Conservation (phyloP, 495 filamentous ascomycete genomes). For the Tuber umbilicatum region DNA sequence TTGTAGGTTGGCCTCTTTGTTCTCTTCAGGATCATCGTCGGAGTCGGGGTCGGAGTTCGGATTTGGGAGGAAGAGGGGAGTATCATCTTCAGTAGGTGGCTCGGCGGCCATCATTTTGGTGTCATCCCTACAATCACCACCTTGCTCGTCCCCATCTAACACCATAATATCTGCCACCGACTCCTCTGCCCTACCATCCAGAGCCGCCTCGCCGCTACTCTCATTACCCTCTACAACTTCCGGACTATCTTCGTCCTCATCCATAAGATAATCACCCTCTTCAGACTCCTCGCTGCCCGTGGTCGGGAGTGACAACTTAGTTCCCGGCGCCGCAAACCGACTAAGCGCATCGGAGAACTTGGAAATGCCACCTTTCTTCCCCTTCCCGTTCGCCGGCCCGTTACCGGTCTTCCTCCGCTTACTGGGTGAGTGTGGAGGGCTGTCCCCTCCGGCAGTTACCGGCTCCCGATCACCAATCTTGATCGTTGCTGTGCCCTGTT, state of each 20-base stretch:
- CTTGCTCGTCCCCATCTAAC: slow-evolving; percentile 10
- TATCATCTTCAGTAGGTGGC: background rate
- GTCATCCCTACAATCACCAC: background rate
- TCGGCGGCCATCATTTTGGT: background rate
- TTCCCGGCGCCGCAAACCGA: slow-evolving; percentile 67
- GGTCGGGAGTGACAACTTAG: slow-evolving; percentile 44
- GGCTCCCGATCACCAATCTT: slow-evolving; percentile 71
- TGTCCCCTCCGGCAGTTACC: slow-evolving; percentile 48
- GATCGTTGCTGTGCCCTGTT: slow-evolving; percentile 74
- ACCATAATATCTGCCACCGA: slow-evolving; percentile 17
- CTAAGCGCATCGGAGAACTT: slow-evolving; percentile 53
- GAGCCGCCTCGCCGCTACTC: slow-evolving; percentile 33
- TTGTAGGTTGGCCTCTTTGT: slow-evolving; percentile 38
- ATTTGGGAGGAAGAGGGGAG: slow-evolving; percentile 30
- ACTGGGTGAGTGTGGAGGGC: slow-evolving; percentile 19
- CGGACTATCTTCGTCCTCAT: slow-evolving; percentile 19
- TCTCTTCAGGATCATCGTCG: slow-evolving; percentile 30
- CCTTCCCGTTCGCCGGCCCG: slow-evolving; percentile 5
- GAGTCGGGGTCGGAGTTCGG: slow-evolving; percentile 14
- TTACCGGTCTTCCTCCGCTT: slow-evolving; percentile 34
- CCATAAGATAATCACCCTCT: slow-evolving; percentile 30
- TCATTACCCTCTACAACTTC: slow-evolving; percentile 6
- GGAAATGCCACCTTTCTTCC: slow-evolving; percentile 23
- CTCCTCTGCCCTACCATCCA: slow-evolving; percentile 8
- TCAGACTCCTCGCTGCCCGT: slow-evolving; percentile 43